These are phyloP conservation scores for Acanthamoeba culbertsoni DNA, from an alignment of 208 protist genomes.

Conservation along the genomic window DNA sequence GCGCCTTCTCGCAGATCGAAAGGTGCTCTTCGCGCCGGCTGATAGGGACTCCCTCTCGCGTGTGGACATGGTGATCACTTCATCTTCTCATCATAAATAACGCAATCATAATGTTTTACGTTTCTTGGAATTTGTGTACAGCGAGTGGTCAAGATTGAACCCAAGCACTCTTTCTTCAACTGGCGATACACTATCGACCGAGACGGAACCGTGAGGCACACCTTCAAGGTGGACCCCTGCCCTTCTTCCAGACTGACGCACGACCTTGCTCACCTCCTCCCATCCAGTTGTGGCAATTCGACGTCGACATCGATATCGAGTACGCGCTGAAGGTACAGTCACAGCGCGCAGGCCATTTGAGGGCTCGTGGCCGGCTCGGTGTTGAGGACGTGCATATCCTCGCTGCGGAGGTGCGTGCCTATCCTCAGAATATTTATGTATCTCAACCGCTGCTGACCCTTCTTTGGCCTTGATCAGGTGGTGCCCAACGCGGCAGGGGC, in stretches of 20 bases:
- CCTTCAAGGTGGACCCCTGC: background rate
- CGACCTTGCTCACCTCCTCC: background rate
- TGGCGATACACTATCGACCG: background rate
- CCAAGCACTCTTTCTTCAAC: background rate
- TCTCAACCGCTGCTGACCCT: too few species aligned
- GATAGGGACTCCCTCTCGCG: background rate
- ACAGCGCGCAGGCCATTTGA: background rate
- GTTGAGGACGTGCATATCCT: background rate
- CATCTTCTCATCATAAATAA: background rate
- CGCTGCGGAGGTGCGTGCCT: background rate
- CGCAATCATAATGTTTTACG: background rate
- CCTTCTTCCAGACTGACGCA: background rate
- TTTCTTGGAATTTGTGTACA: background rate
- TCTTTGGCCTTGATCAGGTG: too few species aligned
- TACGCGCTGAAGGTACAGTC: background rate
- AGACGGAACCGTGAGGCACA: background rate
- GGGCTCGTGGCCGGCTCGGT: background rate
- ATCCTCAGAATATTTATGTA: too few species aligned
- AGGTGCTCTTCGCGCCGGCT: background rate
- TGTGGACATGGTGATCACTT: background rate
- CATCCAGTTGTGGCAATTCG: background rate
- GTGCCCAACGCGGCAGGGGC: background rate
- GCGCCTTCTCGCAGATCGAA: background rate
- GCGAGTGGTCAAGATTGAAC: background rate
- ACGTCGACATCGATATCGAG: background rate